Conservation (phyloP, 129 eudicot genomes). For the Flaveria robusta region DNA sequence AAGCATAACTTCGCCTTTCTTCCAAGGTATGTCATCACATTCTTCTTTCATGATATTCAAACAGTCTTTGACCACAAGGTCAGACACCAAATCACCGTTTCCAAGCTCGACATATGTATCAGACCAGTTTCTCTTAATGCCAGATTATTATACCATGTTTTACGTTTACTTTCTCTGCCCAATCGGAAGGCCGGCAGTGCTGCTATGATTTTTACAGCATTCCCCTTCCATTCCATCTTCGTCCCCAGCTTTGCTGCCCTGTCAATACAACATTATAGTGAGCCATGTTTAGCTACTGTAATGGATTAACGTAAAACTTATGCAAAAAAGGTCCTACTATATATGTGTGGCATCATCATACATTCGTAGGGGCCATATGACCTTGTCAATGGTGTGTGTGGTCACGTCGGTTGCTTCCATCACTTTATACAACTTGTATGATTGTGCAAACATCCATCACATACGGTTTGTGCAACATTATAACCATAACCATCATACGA, state of each 20-base stretch:
- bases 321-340: background rate
- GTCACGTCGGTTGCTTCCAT: no score
- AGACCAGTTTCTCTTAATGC: slow-evolving; percentile 37
- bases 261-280: background rate
- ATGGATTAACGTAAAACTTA: background rate
- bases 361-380: no score
- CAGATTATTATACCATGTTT: slow-evolving; percentile 38
- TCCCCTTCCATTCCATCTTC: slow-evolving; percentile 30
- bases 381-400: no score
- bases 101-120: slow-evolving; percentile 31
- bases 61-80: slow-evolving; percentile 18
- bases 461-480: no score
- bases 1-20: slow-evolving; percentile 40
- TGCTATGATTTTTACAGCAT: slow-evolving; percentile 18
- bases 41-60: slow-evolving; percentile 34
- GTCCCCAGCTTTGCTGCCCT: slow-evolving; percentile 30
- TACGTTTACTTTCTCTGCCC: slow-evolving; percentile 7
- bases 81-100: slow-evolving; percentile 24
- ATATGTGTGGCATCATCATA: no score
- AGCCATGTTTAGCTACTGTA: background rate
- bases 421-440: no score
- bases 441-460: no score
- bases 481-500: no score
- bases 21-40: slow-evolving; percentile 36
- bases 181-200: slow-evolving; percentile 28